Base-by-base conservation (phyloP, 176 grass and related monocot genomes). In the Guadua angustifolia region DNA sequence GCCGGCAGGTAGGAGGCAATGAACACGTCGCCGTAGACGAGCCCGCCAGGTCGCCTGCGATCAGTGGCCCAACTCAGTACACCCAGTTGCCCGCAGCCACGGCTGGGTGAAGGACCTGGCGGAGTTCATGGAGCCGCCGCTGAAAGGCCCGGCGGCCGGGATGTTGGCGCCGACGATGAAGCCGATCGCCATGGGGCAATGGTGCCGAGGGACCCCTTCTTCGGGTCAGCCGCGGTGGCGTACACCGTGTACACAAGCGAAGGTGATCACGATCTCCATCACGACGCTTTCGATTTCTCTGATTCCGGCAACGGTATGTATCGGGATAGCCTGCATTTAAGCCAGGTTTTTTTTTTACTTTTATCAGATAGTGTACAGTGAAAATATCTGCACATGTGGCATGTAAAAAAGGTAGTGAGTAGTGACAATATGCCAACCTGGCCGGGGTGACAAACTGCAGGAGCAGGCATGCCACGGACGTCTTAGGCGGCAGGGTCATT, bases 141-240 rank as follows among this genome's bases (percentile, higher is more conserved):
- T 94, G 86, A 97, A 97, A 0, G 92, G 92, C 5, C 90, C 94
- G 10, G 92, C 92, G 22, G 92, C 92, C 14, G 92, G 81, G 79
- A 97, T 97, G 88, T 97, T 97, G 66, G 94, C 94, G 43, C 92
- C 92, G 44, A 94, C 92, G 85, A 94, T 94, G 88, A 97, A 97
- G 75, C 94, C 92, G 74, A 97, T 94, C 13, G 94, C 94, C 1
- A 92, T 92, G 43, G 92, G 1, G 94, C 94, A 12, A 97, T 78
- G 52, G 88, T 97, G 73, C 94, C 92, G 6, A 97, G 87, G 17
- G 90, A 78, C 0, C 92, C 86, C 88, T 92, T 92, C 86, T 94
- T 97, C 0, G 95, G 92, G 90, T 97, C 95, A 4, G 95, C 95
- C 33, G 95, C 92, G 18, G 95, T 94, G 22, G 95, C 95, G 74